phyloP scores from a whole-genome alignment of 148 eudicot species.

The Tetragonia tetragonoides region DNA sequence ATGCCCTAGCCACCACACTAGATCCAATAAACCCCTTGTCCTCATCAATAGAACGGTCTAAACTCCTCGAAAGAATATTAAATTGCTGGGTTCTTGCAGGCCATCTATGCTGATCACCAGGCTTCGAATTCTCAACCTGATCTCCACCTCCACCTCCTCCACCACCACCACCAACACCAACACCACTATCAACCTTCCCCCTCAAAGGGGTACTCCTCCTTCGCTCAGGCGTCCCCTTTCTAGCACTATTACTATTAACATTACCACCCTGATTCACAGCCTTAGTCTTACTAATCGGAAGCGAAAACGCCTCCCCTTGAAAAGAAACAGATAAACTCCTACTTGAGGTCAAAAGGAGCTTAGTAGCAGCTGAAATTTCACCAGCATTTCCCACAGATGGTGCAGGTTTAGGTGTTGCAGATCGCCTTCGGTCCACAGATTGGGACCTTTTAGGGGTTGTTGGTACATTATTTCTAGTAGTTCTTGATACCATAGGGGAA shows the following conservation, averaged over 20 bases:
- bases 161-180: constrained; percentile 32
- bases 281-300: constrained; percentile 87
- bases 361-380: constrained; percentile 70
- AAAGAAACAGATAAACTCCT: constrained; percentile 92
- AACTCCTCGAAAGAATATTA: constrained; percentile 53
- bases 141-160: constrained; percentile 37
- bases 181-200: constrained; percentile 53
- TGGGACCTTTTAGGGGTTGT: constrained; percentile 59
- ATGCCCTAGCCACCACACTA: constrained; percentile 48
- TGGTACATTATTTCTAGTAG: constrained; percentile 31
- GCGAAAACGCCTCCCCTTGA: constrained; percentile 80
- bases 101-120: constrained; percentile 77
- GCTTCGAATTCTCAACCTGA: constrained; percentile 58
- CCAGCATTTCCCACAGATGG: constrained; percentile 36
- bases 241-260: constrained; percentile 29
- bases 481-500: constrained; percentile 64
- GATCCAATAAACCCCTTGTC: constrained; percentile 53
- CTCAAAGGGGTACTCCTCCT: constrained; percentile 59
- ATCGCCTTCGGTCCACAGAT: constrained; percentile 76
- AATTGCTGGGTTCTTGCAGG: constrained; percentile 56
- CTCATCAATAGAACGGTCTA: constrained; percentile 46
- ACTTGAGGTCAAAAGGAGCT: constrained; percentile 72
- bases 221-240: constrained; percentile 84
- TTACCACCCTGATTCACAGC: constrained; percentile 43
- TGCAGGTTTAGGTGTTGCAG: constrained; percentile 43